Conservation (phyloP, 164 flowering plant genomes). For the Tetrastigma voinierianum region DNA sequence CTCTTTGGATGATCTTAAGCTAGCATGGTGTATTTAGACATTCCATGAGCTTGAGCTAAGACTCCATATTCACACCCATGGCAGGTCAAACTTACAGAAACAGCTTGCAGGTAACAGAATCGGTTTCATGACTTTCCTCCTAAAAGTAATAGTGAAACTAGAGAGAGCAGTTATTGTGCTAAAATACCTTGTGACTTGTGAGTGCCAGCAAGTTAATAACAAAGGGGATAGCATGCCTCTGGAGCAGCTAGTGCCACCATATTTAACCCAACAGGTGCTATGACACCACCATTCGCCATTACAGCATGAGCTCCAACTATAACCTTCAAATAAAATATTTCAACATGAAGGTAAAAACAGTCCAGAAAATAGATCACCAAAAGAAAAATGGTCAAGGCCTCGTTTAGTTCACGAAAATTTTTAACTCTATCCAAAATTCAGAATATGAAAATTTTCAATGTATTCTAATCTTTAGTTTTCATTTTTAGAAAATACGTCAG, state of each 20-base stretch:
- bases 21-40: too few relatives aligned
- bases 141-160: background rate
- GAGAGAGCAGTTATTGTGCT: background rate
- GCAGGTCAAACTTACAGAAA: too few relatives aligned
- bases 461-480: too few relatives aligned
- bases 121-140: background rate
- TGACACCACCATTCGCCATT: conserved; percentile 98
- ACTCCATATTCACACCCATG: too few relatives aligned
- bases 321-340: conserved; percentile 48
- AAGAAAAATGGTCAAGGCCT: background rate
- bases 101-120: too few relatives aligned
- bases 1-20: too few relatives aligned
- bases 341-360: conserved; percentile 6
- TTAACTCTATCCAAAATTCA: too few relatives aligned
- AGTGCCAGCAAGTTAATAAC: conserved; percentile 98
- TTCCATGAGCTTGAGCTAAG: too few relatives aligned
- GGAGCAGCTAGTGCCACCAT: conserved; percentile 99
- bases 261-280: conserved; percentile 95
- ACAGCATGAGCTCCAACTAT: conserved; percentile 99
- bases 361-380: background rate
- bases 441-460: too few relatives aligned
- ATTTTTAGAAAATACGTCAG: too few relatives aligned
- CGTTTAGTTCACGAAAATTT: too few relatives aligned
- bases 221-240: conserved; percentile 98
- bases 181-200: conserved; percentile 94